phyloP scores from a whole-genome alignment of 2,329 filamentous ascomycete genomes.

The Diaporthe aspalathi region DNA sequence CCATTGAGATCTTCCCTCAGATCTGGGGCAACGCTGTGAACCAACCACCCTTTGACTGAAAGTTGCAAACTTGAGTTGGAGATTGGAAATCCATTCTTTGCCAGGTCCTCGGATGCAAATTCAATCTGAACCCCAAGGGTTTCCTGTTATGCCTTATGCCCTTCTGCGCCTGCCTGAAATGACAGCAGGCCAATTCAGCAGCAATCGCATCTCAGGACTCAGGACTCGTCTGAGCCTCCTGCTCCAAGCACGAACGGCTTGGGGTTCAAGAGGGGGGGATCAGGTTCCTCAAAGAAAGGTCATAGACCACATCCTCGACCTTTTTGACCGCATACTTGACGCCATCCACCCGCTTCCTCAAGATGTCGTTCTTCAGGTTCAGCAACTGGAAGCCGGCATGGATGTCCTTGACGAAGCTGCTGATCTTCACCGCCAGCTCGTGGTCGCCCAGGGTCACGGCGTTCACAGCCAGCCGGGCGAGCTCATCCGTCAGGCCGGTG shows the following conservation, averaged over 20 bases:
- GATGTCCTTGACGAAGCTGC: conserved; percentile 92
- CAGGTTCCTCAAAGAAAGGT: conserved; percentile 87
- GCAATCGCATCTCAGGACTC: background rate
- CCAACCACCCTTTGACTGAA: too few species aligned
- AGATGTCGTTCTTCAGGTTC: conserved; percentile 94
- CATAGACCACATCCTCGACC: conserved; percentile 97
- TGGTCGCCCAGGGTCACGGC: conserved; percentile 93
- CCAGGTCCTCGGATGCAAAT: background rate
- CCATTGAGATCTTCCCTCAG: background rate
- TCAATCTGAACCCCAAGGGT: too few species aligned
- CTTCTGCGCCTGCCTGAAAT: background rate
- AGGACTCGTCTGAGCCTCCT: background rate
- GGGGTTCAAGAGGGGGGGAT: conserved; percentile 59
- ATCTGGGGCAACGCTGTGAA: too few species aligned
- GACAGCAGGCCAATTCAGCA: background rate
- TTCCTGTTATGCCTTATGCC: background rate
- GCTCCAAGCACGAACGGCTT: background rate
- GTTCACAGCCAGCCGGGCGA: conserved; percentile 92
- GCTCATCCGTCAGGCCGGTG: conserved; percentile 88
- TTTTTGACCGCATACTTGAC: conserved; percentile 99
- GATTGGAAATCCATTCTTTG: background rate
- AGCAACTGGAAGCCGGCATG: conserved; percentile 97
- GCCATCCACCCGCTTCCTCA: conserved; percentile 88
- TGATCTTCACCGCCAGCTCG: conserved; percentile 85
- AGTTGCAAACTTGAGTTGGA: background rate